These are phyloP conservation scores for Cadophora sp. DNA, from an alignment of 2,329 filamentous ascomycete genomes.

Conservation along the genomic window DNA sequence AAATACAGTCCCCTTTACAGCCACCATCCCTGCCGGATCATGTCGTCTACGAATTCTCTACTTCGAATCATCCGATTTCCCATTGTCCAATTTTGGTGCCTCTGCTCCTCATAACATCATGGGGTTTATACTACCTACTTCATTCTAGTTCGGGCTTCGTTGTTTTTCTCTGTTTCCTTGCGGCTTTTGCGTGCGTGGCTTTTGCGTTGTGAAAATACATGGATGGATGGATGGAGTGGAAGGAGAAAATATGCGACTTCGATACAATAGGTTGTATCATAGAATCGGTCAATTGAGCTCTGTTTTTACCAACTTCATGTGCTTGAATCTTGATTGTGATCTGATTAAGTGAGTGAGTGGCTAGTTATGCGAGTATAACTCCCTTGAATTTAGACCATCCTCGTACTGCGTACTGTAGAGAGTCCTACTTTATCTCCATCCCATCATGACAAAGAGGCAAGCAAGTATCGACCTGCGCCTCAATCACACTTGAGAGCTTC, in stretches of 20 bases:
- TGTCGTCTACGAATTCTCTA: conserved; percentile 9
- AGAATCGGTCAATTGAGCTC: conserved; percentile 2
- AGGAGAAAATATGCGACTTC: background rate
- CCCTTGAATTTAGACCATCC: too few relatives aligned
- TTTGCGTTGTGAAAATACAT: background rate
- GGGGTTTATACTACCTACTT: background rate
- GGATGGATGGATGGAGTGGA: background rate
- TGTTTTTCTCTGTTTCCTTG: background rate
- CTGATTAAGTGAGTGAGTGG: background rate
- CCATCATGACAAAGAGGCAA: too few relatives aligned
- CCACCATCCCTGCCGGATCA: background rate
- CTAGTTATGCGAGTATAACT: too few relatives aligned
- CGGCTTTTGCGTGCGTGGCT: background rate
- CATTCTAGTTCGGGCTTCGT: background rate
- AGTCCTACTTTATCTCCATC: too few relatives aligned
- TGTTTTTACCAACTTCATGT: background rate
- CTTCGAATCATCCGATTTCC: background rate
- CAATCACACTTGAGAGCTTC: too few relatives aligned
- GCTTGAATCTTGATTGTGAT: background rate
- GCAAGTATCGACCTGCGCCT: too few relatives aligned
- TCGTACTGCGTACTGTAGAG: too few relatives aligned
- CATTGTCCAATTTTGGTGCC: background rate
- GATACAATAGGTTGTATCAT: conserved; percentile 2
- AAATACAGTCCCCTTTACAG: background rate
- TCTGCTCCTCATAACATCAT: background rate